Percentiles rank a stretch among this genome's conserved stretches.
These are phyloP conservation scores for Myxozyma mucilagina DNA, from an alignment of 805 yeast species.

Conservation along the genomic window DNA sequence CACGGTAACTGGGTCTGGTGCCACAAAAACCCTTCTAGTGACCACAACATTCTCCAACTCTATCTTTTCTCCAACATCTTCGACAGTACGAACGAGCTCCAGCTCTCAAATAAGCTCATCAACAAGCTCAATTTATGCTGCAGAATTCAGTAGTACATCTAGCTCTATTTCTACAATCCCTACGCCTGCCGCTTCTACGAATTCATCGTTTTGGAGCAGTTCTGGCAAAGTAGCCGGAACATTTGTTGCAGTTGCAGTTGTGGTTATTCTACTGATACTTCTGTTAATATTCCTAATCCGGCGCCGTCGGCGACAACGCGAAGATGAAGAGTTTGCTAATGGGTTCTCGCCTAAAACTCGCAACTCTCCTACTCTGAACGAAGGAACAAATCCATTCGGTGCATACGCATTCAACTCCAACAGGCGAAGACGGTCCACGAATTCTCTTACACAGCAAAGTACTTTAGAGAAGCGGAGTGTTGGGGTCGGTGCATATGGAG, in stretches of 20 bases:
- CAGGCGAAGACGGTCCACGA: conserved; percentile 12
- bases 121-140: neutral
- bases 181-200: neutral
- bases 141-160: neutral
- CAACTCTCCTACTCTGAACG: conserved; percentile 22
- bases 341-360: conserved; percentile 11
- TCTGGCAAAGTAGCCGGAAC: conserved; percentile 85
- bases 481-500: conserved; percentile 21
- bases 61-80: conserved; percentile 4
- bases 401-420: conserved; percentile 3
- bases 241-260: conserved; percentile 75
- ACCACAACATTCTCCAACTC: conserved; percentile 5
- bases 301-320: conserved; percentile 37
- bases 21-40: neutral
- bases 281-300: conserved; percentile 50
- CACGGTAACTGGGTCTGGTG: neutral
- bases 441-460: conserved; percentile 12
- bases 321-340: conserved; percentile 1
- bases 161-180: conserved; percentile 2
- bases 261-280: conserved; percentile 49
- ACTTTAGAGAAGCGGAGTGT: conserved; percentile 30
- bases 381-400: conserved; percentile 19
- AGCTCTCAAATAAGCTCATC: conserved; percentile 18
- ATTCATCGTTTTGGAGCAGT: conserved; percentile 57
- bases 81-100: neutral